Evolutionary conservation across 2,329 filamentous ascomycete species (phyloP).

Genomic region (Cercospora nicotianae): DNA sequence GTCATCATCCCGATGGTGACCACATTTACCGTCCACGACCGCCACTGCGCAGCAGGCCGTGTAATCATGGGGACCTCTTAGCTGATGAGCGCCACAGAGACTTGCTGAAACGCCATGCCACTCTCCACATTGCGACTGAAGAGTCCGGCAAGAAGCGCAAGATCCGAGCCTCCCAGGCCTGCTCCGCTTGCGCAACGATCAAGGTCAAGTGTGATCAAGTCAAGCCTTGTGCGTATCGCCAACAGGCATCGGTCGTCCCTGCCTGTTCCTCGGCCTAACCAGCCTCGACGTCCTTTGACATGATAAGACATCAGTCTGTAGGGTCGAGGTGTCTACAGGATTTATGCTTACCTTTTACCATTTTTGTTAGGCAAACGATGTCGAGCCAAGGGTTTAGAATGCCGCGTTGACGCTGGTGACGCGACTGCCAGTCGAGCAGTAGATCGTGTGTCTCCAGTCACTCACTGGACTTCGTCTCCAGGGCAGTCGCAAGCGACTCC

Average conservation of each 20-base stretch:
- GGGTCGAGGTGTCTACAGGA: background rate
- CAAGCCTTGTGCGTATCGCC: conserved; percentile 20
- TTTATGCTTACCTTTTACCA: background rate
- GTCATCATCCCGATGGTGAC: background rate
- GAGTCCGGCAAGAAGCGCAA: conserved; percentile 28
- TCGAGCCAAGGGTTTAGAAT: conserved; percentile 24
- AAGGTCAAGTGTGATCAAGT: conserved; percentile 30
- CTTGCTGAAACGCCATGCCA: conserved; percentile 26
- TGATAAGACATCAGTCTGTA: background rate
- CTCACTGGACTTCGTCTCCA: conserved; percentile 15
- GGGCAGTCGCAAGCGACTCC: conserved; percentile 3
- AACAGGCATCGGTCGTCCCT: background rate
- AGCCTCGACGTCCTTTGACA: background rate
- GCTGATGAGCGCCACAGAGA: conserved; percentile 15
- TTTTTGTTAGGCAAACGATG: conserved; percentile 19
- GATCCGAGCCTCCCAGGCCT: conserved; percentile 27
- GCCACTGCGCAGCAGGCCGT: background rate
- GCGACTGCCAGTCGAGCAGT: background rate
- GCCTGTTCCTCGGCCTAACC: background rate
- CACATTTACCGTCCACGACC: background rate
- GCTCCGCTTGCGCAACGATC: conserved; percentile 25
- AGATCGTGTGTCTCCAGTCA: conserved; percentile 6
- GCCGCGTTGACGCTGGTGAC: conserved; percentile 20
- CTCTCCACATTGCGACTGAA: conserved; percentile 23
- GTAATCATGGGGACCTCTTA: background rate